Conservation (phyloP, 805 yeast genomes). For the Kuraishia capsulata region DNA sequence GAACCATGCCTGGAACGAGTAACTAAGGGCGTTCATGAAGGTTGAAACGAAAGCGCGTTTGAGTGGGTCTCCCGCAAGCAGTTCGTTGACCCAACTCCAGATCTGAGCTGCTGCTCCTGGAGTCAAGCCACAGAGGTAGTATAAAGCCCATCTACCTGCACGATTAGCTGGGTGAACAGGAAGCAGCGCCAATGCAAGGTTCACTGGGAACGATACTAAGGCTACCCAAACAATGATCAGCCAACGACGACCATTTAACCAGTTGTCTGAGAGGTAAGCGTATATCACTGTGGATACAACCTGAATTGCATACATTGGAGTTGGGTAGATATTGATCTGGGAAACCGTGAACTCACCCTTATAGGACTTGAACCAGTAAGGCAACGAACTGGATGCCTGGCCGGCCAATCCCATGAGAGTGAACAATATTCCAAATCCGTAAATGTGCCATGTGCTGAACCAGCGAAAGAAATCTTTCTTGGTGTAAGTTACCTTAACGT, state of each 20-base stretch:
- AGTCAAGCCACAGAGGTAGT: conserved; percentile 38
- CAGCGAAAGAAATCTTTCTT: conserved; percentile 27
- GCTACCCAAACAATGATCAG: conserved; percentile 28
- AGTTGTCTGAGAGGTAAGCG: conserved; percentile 27
- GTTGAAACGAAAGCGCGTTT: conserved; percentile 28
- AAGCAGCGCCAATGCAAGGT: conserved; percentile 30
- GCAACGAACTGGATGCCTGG: conserved; percentile 28
- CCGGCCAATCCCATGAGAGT: conserved; percentile 27
- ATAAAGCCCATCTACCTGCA: conserved; percentile 41
- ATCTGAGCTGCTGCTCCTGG: conserved; percentile 42
- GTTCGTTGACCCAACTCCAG: conserved; percentile 46
- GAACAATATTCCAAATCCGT: conserved; percentile 31
- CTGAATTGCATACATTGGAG: conserved; percentile 27
- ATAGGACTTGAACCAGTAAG: conserved; percentile 38
- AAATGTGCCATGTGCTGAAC: conserved; percentile 41
- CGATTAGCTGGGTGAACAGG: conserved; percentile 39
- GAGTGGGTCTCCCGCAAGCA: conserved; percentile 33
- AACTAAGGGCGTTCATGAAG: conserved; percentile 30
- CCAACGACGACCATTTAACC: conserved; percentile 26
- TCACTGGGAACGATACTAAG: conserved; percentile 18
- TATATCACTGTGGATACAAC: conserved; percentile 25
- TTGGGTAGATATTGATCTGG: conserved; percentile 32
- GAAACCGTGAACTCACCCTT: conserved; percentile 19
- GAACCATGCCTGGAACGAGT: conserved; percentile 30
- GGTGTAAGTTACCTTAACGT: conserved; percentile 30